Conservation (phyloP, 257 asterid species). For the Mitragyna speciosa region DNA sequence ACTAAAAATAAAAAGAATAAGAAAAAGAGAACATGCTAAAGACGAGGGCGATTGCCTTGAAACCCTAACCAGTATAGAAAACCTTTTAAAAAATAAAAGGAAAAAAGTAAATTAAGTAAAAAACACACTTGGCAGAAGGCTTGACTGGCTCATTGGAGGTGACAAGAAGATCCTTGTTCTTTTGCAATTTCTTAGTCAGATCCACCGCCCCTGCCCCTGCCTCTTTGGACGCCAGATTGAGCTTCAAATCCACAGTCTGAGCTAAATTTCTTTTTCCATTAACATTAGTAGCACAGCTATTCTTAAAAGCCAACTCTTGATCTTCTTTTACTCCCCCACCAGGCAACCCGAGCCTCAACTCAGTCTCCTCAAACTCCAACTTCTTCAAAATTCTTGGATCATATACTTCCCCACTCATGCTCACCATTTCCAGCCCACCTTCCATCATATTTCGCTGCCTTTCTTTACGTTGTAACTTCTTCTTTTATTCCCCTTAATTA, state of each 20-base stretch:
- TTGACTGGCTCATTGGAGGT: not conserved
- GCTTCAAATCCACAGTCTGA: constrained; percentile 67
- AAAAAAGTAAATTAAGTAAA: not conserved
- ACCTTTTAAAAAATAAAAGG: not conserved
- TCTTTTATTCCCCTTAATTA: not conserved
- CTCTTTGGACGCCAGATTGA: constrained; percentile 27
- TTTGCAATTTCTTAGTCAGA: not conserved
- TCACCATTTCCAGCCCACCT: not conserved
- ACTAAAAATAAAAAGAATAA: not conserved
- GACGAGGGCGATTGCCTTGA: not conserved
- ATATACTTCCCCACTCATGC: not conserved
- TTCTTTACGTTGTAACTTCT: not conserved
- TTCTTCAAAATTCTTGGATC: not conserved
- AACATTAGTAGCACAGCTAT: not conserved
- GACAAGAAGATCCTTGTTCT: not conserved
- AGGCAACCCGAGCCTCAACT: constrained; percentile 65
- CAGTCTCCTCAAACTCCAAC: constrained; percentile 26
- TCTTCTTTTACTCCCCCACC: constrained; percentile 34
- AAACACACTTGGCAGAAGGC: constrained; percentile 13
- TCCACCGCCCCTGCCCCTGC: not conserved
- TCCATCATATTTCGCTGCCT: not conserved
- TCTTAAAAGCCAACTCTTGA: not conserved
- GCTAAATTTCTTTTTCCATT: constrained; percentile 56
- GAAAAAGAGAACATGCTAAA: not conserved
- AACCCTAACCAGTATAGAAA: too few species aligned